Conservation (phyloP, 1,284 basidiomycete species). For the Ustilago cynodontis region DNA sequence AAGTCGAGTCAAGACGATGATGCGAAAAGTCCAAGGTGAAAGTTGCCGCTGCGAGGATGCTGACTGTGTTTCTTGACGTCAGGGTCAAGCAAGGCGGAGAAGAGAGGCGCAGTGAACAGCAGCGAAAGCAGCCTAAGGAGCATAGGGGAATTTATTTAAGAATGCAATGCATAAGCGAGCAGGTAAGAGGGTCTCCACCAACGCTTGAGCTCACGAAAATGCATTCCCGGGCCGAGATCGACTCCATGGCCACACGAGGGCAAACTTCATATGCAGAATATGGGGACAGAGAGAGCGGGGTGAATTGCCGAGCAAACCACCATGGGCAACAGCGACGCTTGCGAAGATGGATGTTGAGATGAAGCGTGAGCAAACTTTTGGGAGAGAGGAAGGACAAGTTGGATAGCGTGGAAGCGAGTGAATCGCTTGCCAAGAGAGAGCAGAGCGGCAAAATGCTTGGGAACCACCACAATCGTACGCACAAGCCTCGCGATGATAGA, state of each 20-base stretch:
- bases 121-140: neutral
- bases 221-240: neutral
- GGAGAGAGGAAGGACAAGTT: neutral
- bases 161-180: constrained; percentile 3
- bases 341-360: too few relatives aligned
- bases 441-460: neutral
- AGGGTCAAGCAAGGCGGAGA: neutral
- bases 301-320: too few relatives aligned
- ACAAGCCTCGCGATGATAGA: too few relatives aligned
- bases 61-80: neutral
- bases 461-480: neutral
- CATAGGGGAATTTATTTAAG: neutral
- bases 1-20: neutral
- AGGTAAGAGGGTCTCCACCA: neutral
- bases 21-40: neutral
- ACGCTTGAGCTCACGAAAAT: neutral
- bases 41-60: neutral
- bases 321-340: too few relatives aligned
- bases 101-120: neutral
- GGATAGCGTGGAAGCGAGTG: neutral
- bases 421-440: constrained; percentile 2
- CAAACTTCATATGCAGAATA: too few relatives aligned
- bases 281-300: too few relatives aligned
- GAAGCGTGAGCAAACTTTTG: neutral
- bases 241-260: too few relatives aligned